Evolutionary conservation across 768 basidiomycete genomes (phyloP).

Genomic region (Cytidiella melzeri): DNA sequence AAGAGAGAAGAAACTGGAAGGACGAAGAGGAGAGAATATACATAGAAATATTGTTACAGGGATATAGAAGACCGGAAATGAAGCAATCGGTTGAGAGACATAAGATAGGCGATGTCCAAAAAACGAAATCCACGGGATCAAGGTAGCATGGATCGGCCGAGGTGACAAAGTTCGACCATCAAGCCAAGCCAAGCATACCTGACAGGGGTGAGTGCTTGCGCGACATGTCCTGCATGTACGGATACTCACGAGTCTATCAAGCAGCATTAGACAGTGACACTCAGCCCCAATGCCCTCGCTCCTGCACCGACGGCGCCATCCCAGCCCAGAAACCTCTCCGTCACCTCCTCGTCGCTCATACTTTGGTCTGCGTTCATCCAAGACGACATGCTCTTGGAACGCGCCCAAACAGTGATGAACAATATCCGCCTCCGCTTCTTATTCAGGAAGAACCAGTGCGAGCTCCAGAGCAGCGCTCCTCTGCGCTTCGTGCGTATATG

Average conservation of each 20-base stretch:
- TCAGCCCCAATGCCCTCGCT: constrained; percentile 74
- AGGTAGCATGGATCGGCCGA: background rate
- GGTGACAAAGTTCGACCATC: background rate
- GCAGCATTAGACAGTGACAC: constrained; percentile 18
- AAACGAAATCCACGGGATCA: background rate
- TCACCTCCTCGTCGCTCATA: constrained; percentile 22
- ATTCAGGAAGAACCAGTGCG: constrained; percentile 96
- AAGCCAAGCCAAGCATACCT: background rate
- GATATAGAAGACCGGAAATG: background rate
- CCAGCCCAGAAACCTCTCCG: constrained; percentile 75
- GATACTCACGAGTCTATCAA: constrained; percentile 2
- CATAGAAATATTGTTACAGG: background rate
- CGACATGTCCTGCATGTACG: background rate
- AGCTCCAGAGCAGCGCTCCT: constrained; percentile 89
- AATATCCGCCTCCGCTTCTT: constrained; percentile 87
- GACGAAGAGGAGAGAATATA: background rate
- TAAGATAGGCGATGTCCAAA: background rate
- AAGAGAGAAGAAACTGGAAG: too few relatives aligned
- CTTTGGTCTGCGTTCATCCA: constrained; percentile 34
- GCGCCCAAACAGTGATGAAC: constrained; percentile 90
- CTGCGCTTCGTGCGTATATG: constrained; percentile 49
- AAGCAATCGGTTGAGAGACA: background rate
- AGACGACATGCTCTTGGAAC: constrained; percentile 52
- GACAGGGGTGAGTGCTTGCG: background rate
- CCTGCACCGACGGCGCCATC: constrained; percentile 73